Evolutionary conservation across 148 eudicot genomes (phyloP), one percentile per base, ranked within the genome.

Genomic region (Rhododendron molle): DNA sequence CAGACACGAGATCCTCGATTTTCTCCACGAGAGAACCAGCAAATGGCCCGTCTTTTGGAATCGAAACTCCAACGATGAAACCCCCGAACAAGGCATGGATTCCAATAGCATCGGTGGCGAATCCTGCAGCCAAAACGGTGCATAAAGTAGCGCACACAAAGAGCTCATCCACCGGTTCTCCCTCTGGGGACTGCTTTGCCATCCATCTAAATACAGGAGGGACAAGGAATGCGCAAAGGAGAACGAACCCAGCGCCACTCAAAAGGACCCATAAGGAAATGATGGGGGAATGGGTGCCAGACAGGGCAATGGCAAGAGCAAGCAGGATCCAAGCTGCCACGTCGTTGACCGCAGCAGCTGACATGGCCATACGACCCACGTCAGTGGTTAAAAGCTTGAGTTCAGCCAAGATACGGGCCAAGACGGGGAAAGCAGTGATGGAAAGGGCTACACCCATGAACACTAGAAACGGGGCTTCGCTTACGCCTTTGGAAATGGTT

Each of bases 401-500:
- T 76, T 95, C 98, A 3, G 97, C 98, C 43, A 95, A 86, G 56
- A 95, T 95, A 83, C 98, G 97, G 12, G 98, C 98, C 82, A 94
- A 85, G 28, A 95, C 97, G 15, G 97, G 97, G 83, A 95, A 94
- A 3, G 98, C 98, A 4, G 98, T 95, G 30, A 95, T 94, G 26
- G 98, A 94, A 3, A 94, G 89, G 16, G 97, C 94, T 8, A 95
- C 98, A 0, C 98, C 98, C 97, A 94, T 95, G 93, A 95, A 94
- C 7, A 95, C 96, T 0, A 95, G 91, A 83, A 95, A 95, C 1
- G 97, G 95, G 47, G 85, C 94, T 81, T 88, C 89, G 30, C 87
- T 88, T 2, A 90, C 96, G 23, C 96, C 97, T 85, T 89, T 79
- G 32, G 90, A 85, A 9, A 95, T 93, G 46, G 95, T 93, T 81